A percentile compares a stretch with the other conserved stretches of the same genome.
These are phyloP conservation scores for Salix caprea DNA, from an alignment of 345 rosid species.

Conservation along the genomic window DNA sequence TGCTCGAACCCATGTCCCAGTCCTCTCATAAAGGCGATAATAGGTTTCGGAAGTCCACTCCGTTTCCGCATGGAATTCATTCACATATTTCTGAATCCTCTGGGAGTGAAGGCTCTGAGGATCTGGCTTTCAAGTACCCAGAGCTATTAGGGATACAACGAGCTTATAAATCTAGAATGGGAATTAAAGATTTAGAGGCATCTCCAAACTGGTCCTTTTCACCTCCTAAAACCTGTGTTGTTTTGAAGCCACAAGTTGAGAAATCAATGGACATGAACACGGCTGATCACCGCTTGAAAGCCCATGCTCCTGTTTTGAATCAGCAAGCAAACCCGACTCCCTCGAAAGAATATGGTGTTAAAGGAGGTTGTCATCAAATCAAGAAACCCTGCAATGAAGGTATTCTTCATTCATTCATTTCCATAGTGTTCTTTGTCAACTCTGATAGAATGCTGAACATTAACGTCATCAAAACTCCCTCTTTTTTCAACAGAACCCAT, in stretches of 20 bases:
- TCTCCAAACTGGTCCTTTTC: constrained; percentile 84
- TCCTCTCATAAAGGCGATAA: constrained; percentile 25
- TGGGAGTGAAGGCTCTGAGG: constrained; percentile 39
- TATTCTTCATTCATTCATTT: neutral
- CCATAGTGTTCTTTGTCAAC: neutral
- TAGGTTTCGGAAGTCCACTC: constrained; percentile 45
- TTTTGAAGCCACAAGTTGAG: constrained; percentile 60
- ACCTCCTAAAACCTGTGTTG: constrained; percentile 78
- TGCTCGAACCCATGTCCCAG: constrained; percentile 59
- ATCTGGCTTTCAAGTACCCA: constrained; percentile 54
- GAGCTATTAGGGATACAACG: constrained; percentile 63
- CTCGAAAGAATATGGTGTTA: constrained; percentile 12
- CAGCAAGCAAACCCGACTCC: constrained; percentile 10
- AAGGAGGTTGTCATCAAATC: constrained; percentile 14
- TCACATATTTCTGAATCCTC: constrained; percentile 53
- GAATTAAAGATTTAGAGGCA: constrained; percentile 43
- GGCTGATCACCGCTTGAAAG: constrained; percentile 11
- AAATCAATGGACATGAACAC: constrained; percentile 23
- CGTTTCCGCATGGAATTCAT: constrained; percentile 44
- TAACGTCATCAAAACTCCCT: neutral
- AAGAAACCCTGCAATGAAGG: constrained; percentile 17
- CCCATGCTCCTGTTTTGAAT: constrained; percentile 12
- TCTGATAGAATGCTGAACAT: neutral
- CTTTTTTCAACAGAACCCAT: constrained; percentile 26
- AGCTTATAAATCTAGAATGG: constrained; percentile 35